These are phyloP conservation scores for Arabidopsis suecica DNA, from an alignment of 345 rosid genomes.

Conservation along the genomic window DNA sequence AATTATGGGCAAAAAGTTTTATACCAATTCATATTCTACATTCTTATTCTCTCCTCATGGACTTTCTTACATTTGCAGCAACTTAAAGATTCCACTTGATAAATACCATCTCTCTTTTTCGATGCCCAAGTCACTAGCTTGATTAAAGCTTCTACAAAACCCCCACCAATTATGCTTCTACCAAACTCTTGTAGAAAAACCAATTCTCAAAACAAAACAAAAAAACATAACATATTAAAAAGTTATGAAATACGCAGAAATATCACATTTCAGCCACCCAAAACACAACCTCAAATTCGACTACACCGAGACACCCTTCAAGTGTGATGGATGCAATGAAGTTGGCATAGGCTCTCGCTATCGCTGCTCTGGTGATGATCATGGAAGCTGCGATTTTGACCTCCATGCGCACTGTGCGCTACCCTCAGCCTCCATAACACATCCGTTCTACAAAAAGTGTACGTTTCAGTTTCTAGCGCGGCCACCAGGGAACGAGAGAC, in stretches of 20 bases:
- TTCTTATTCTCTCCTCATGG: constrained; percentile 42
- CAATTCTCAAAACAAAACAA: neutral
- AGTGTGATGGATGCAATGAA: constrained; percentile 96
- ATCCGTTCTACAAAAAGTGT: constrained; percentile 91
- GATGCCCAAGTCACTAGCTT: constrained; percentile 33
- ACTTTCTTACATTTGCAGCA: constrained; percentile 43
- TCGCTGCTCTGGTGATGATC: constrained; percentile 50
- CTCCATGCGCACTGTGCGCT: constrained; percentile 86
- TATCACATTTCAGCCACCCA: constrained; percentile 80
- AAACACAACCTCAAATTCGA: constrained; percentile 70
- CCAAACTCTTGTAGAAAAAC: neutral
- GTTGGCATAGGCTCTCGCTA: constrained; percentile 86
- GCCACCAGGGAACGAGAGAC: constrained; percentile 64
- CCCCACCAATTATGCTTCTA: constrained; percentile 13
- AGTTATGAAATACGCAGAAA: constrained; percentile 71
- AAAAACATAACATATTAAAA: neutral
- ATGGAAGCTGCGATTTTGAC: constrained; percentile 63
- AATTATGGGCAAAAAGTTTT: constrained; percentile 30
- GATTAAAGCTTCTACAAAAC: constrained; percentile 29
- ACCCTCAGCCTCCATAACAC: constrained; percentile 53
- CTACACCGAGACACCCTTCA: constrained; percentile 75
- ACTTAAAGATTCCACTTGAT: constrained; percentile 42
- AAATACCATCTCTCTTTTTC: constrained; percentile 19
- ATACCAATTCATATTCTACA: constrained; percentile 43
- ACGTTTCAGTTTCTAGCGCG: constrained; percentile 68